A percentile compares a stretch with the other conserved stretches of the same genome.
Conservation (phyloP, 2,329 filamentous ascomycete genomes). For the Balansia obtecta region DNA sequence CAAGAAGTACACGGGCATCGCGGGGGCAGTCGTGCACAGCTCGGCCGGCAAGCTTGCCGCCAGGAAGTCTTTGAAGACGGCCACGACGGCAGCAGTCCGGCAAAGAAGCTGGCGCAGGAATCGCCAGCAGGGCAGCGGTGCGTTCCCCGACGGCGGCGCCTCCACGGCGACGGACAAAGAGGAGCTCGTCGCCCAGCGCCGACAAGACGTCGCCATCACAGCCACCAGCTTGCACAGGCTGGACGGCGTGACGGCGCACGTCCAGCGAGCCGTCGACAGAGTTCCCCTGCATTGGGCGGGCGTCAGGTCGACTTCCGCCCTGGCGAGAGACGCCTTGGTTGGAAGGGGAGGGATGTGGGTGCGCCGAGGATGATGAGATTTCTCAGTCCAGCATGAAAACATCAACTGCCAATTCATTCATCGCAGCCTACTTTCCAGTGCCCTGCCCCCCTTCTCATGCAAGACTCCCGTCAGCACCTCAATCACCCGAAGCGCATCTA, state of each 20-base stretch:
- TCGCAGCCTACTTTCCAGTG: no score
- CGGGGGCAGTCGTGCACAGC: slow-evolving; percentile 26
- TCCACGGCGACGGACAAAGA: slow-evolving; percentile 36
- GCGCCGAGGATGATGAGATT: no score
- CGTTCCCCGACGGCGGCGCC: slow-evolving; percentile 18
- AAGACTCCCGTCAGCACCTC: no score
- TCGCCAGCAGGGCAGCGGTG: slow-evolving; percentile 24
- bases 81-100: slow-evolving; percentile 25
- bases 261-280: slow-evolving; percentile 43
- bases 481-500: no score
- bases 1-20: slow-evolving; percentile 28
- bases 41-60: slow-evolving; percentile 25
- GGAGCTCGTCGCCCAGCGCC: slow-evolving; percentile 18
- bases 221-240: slow-evolving; percentile 35
- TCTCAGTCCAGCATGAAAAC: no score
- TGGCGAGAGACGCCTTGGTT: slow-evolving; percentile 33
- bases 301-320: slow-evolving; percentile 37
- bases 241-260: slow-evolving; percentile 32
- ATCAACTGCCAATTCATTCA: no score
- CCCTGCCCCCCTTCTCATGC: no score
- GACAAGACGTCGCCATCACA: slow-evolving; percentile 28
- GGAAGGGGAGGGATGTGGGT: slow-evolving; percentile 40
- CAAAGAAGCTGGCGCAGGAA: slow-evolving; percentile 24
- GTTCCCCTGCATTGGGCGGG: slow-evolving; percentile 48
- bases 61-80: slow-evolving; percentile 21